A percentile compares a stretch with the other conserved stretches of the same genome.
phyloP scores from a whole-genome alignment of 305 asterid genomes.

The Fraxinus xanthoxyloides region DNA sequence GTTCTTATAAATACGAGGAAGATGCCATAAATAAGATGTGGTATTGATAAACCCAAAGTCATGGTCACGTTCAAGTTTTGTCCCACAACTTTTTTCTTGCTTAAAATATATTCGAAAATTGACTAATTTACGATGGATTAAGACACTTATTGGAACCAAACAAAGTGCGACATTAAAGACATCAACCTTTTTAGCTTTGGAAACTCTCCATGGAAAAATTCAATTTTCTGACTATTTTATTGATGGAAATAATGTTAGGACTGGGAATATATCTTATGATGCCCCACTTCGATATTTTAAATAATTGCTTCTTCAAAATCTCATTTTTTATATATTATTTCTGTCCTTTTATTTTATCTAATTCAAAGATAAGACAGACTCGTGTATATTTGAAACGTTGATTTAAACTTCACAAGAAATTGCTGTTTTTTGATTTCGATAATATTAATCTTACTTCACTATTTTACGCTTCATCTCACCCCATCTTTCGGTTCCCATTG shows the following conservation, averaged over 20 bases:
- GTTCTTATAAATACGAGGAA: not conserved
- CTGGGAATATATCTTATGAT: not conserved
- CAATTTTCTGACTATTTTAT: slow-evolving; percentile 12
- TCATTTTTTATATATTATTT: not conserved
- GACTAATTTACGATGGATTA: not conserved
- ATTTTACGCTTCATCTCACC: not conserved
- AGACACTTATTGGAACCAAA: not conserved
- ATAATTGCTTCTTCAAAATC: not conserved
- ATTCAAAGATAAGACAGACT: not conserved
- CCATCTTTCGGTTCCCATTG: too few relatives aligned
- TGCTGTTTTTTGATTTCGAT: not conserved
- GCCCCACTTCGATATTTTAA: not conserved
- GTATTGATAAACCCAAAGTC: not conserved
- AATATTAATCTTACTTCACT: not conserved
- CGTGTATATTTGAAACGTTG: not conserved
- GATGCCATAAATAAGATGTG: not conserved
- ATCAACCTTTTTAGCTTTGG: not conserved
- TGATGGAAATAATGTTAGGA: not conserved
- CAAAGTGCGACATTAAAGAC: not conserved
- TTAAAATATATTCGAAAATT: slow-evolving; percentile 1
- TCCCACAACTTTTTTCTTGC: not conserved
- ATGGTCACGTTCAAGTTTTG: not conserved
- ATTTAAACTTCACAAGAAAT: not conserved
- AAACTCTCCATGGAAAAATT: not conserved
- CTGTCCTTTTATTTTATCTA: not conserved